Base-by-base conservation (phyloP, 257 asterid species). In the Paraleonurus japonicus region DNA sequence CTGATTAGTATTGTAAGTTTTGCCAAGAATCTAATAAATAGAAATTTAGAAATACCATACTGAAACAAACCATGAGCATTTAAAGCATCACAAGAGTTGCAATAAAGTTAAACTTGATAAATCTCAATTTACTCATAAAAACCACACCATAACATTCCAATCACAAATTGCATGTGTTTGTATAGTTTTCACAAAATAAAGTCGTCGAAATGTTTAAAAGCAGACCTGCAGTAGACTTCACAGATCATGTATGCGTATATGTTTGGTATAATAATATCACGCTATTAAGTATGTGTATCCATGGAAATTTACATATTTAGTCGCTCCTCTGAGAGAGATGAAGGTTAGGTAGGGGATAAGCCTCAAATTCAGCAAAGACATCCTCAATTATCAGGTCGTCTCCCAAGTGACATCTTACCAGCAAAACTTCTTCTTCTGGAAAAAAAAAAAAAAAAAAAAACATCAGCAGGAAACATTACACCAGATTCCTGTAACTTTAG, bases 401-500 rank as follows among this genome's bases (percentile, higher is more conserved):
- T 59, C 70, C 75, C 35, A 51, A 23, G 37, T 13, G 62, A 66
- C 68, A 3, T 32, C 58, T 85, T 81, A 90, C 87, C 91, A 88
- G 92, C 97, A 89, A 61, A 79, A 93, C 85, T 80, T 83, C 89
- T 87, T 85, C 82, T 88, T 90, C 97, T 93, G 92, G 73, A 71
- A 17, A 75, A 65, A 70, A 30, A 58, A 63, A 70, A 30, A 58
- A 63, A 67, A 41, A 20, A 54, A 60, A 39, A 12, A 22, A 5
- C 16, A 19, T 76, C 4, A 72, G 72, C 37, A 41, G 35, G 16
- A 47, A 16, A 61, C 6, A 33, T 69, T 12, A 58, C 57, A 17
- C 48, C 43, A 68, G 10, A 33, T 33, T 3, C 60, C 12, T n/a
- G 53, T 13, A 17, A 27, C 26, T 26, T 26, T 19, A 62, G 27